These are phyloP conservation scores for Sutorius eximius DNA, from an alignment of 1,284 basidiomycete genomes.

Conservation along the genomic window DNA sequence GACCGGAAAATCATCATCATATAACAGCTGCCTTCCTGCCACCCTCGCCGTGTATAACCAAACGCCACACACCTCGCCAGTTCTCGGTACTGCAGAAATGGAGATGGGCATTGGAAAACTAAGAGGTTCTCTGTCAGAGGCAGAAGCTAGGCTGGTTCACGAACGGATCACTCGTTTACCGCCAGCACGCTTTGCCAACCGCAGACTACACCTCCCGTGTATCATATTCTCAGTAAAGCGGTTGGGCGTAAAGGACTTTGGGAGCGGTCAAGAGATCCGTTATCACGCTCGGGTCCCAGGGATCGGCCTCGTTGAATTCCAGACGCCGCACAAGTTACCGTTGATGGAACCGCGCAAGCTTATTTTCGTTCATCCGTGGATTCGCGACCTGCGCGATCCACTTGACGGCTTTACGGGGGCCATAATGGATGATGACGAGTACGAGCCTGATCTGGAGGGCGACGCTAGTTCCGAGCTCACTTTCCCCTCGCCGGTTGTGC, in stretches of 20 bases:
- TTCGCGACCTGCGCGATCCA: background rate
- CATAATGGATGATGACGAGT: background rate
- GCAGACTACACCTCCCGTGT: constrained; percentile 1
- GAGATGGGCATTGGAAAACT: background rate
- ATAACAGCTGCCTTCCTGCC: constrained; percentile 6
- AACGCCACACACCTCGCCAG: background rate
- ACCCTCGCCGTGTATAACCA: background rate
- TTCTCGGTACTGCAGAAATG: background rate
- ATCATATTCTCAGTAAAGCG: background rate
- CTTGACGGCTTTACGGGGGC: too few relatives aligned
- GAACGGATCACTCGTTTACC: background rate
- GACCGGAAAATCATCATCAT: background rate
- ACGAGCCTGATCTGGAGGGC: too few relatives aligned
- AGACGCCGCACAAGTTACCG: background rate
- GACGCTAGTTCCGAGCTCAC: too few relatives aligned
- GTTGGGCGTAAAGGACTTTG: background rate
- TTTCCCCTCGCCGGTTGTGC: too few relatives aligned
- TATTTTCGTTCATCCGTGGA: background rate
- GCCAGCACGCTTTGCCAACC: constrained; percentile 1
- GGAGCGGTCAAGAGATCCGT: background rate
- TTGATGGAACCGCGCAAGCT: background rate
- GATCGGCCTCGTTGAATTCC: background rate
- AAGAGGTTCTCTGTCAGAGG: background rate
- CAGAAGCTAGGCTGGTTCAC: background rate
- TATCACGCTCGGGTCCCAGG: background rate